Conservation (phyloP, 2,329 filamentous ascomycete species). For the Phialemonium atrogriseum region DNA sequence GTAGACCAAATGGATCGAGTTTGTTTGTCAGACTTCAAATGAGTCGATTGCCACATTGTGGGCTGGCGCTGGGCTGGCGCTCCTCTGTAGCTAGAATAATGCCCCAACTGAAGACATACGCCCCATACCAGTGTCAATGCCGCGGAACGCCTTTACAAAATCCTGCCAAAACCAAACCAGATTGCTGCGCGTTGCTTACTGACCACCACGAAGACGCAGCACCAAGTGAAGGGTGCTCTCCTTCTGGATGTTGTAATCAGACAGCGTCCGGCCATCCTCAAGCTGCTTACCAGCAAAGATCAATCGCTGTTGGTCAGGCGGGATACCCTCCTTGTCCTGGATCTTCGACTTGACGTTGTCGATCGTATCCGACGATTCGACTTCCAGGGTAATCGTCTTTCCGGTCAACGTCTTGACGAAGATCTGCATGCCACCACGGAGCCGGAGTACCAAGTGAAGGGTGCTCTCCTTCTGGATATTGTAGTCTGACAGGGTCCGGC, state of each 20-base stretch:
- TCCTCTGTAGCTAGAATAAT: no score
- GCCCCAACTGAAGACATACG: no score
- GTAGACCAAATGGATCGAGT: no score
- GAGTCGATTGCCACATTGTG: no score
- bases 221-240: conserved; percentile 77
- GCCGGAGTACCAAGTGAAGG: conserved; percentile 70
- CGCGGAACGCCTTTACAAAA: no score
- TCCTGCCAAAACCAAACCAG: no score
- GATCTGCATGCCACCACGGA: conserved; percentile 58
- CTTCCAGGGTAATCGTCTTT: conserved; percentile 90
- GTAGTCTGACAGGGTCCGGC: conserved; percentile 85
- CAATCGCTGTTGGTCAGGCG: conserved; percentile 86
- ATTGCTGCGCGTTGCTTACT: no score
- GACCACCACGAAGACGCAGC: conserved; percentile 73
- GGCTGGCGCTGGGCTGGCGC: no score
- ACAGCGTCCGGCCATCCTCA: conserved; percentile 83
- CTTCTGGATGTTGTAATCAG: conserved; percentile 96
- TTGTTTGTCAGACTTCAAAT: no score
- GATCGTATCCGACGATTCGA: conserved; percentile 83
- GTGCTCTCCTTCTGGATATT: conserved; percentile 94
- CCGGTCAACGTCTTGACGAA: conserved; percentile 50
- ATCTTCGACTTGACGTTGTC: conserved; percentile 96
- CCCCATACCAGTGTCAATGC: no score
- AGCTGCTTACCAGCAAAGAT: conserved; percentile 93
- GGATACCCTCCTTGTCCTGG: conserved; percentile 87